Evolutionary conservation across 2,329 filamentous ascomycete genomes (phyloP), one percentile per base, ranked within the genome.

Genomic region (Microsporum audouinii): DNA sequence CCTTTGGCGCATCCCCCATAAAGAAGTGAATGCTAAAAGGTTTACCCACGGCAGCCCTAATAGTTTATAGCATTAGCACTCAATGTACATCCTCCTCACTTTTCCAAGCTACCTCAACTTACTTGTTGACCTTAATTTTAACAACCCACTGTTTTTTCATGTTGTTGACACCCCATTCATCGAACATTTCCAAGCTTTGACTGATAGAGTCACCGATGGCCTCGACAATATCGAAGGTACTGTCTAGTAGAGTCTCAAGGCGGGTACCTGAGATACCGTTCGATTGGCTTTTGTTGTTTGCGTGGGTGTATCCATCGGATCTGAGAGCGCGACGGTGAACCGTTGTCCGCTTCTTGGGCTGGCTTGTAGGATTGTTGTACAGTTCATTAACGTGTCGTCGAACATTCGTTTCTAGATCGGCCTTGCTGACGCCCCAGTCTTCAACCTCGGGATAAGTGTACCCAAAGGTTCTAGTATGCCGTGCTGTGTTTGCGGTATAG

Each of bases 401-500:
- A 33, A 85, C 77, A 4, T 80, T 73, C 0, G 72, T 68, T 43
- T 60, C 63, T 66, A 72, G 68, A 71, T 69, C 74, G 72, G 63
- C 68, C 70, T 33, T 70, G 60, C 59, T 65, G 67, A 69, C 66
- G 68, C 67, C 72, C 69, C 75, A 76, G 61, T 75, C 73, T 14
- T 76, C 66, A 36, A 84, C 81, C 66, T 92, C 89, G 0, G 84
- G 78, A 69, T 95, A 95, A 0, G 84, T 85, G 70, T 94, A 94
- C 12, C 85, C 85, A 71, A 94, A 87, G 1, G 75, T 77, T 31
- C 78, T 77, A 5, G 82, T 82, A 45, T 81, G 77, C 34, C 86
- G 80, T 10, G 84, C 79, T 63, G 77, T 78, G 59, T 84, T 79
- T 0, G 87, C 87, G 5, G 81, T 87, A 84, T 86, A 91, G 70